A percentile compares a stretch with the other conserved stretches of the same genome.
Conservation (phyloP, 352 stramenopile species). For the Pythium guiyangense region DNA sequence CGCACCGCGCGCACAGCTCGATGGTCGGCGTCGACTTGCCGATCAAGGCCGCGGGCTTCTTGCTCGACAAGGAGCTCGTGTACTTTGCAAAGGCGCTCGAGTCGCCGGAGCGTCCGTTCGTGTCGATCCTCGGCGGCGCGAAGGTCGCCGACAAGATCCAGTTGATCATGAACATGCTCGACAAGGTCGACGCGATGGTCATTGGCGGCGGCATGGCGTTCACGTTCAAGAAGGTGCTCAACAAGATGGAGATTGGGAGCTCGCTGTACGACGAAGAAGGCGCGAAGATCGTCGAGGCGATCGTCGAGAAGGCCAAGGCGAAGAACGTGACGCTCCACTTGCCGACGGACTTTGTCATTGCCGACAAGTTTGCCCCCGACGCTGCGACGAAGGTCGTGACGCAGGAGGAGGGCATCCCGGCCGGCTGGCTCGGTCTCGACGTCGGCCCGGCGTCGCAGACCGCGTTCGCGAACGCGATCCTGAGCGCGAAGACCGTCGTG, state of each 20-base stretch:
- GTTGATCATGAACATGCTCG: conserved; percentile 99
- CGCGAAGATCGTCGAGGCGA: conserved; percentile 81
- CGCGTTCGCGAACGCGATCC: conserved; percentile 74
- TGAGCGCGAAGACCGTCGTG: conserved; percentile 93
- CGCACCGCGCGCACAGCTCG: conserved; percentile 96
- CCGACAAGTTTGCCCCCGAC: conserved; percentile 96
- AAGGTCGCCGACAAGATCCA: conserved; percentile 99
- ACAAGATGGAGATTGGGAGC: conserved; percentile 94
- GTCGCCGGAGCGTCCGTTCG: conserved; percentile 93
- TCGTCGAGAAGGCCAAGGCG: conserved; percentile 97
- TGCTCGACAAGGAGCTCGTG: conserved; percentile 99
- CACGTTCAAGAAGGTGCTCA: conserved; percentile 99
- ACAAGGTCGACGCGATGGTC: conserved; percentile 99
- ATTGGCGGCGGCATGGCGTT: conserved; percentile 99
- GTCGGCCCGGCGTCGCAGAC: conserved; percentile 93
- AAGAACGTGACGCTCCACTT: conserved; percentile 98
- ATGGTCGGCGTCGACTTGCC: conserved; percentile 95
- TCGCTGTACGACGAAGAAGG: conserved; percentile 91
- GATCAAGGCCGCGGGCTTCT: conserved; percentile 91
- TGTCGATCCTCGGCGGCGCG: conserved; percentile 98
- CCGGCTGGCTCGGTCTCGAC: conserved; percentile 98
- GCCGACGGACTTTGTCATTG: conserved; percentile 97
- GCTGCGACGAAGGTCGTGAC: conserved; percentile 90
- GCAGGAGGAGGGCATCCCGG: conserved; percentile 91
- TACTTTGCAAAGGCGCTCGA: conserved; percentile 99